These are phyloP conservation scores for Tillandsia fasciculata DNA, from an alignment of 176 grass and related monocot species.

Conservation along the genomic window DNA sequence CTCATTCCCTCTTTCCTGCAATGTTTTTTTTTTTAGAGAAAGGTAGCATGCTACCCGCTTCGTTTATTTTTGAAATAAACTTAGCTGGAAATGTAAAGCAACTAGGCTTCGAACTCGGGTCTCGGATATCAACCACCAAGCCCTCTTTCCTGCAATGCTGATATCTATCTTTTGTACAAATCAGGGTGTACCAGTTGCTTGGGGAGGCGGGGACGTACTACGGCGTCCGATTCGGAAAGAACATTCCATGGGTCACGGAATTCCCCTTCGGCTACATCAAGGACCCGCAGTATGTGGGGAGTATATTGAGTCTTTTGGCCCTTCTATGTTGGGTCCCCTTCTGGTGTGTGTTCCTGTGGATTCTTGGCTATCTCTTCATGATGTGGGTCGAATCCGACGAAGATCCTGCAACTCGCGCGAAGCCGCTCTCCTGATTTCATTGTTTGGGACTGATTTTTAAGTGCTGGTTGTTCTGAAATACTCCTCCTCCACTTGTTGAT, in stretches of 20 bases:
- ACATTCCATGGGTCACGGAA: slow-evolving; percentile 59
- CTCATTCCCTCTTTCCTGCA: background rate
- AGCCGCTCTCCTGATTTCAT: slow-evolving; percentile 32
- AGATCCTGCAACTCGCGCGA: slow-evolving; percentile 60
- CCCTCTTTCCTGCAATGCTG: slow-evolving; percentile 4
- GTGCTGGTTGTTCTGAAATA: background rate
- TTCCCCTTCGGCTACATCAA: slow-evolving; percentile 91
- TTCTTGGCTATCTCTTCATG: slow-evolving; percentile 77
- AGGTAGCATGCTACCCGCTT: too few species aligned
- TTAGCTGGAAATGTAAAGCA: too few species aligned
- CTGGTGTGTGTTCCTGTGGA: slow-evolving; percentile 62
- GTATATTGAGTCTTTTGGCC: slow-evolving; percentile 63
- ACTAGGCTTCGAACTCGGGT: too few species aligned
- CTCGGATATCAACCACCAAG: too few species aligned
- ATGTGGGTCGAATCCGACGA: slow-evolving; percentile 65
- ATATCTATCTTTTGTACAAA: slow-evolving; percentile 6
- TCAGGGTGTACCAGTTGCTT: slow-evolving; percentile 85
- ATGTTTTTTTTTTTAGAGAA: too few species aligned
- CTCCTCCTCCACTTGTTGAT: too few species aligned
- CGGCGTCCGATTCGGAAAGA: slow-evolving; percentile 61
- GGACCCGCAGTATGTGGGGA: slow-evolving; percentile 80
- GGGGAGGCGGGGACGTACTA: slow-evolving; percentile 91
- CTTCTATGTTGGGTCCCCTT: slow-evolving; percentile 62
- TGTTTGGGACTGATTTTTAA: background rate
- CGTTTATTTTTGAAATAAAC: too few species aligned